phyloP scores from a whole-genome alignment of 371 early-diverging fungal genomes.

The Mortierella sp. region DNA sequence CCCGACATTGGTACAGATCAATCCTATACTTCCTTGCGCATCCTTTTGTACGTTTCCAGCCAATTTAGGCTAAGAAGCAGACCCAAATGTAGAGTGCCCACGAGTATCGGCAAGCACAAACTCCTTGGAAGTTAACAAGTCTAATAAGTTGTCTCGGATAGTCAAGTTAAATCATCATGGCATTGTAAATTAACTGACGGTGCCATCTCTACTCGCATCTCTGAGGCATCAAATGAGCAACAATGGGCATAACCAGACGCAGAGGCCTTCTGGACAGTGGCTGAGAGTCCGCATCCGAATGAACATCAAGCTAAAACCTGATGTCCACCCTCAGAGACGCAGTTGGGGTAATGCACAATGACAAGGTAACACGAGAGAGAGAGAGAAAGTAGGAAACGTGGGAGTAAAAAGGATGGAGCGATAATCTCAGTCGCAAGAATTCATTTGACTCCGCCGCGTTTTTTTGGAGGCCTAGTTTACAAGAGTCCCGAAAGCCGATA shows the following conservation, averaged over 20 bases:
- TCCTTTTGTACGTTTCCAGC: conserved; percentile 16
- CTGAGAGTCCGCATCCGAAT: conserved; percentile 26
- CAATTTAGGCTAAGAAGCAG: conserved; percentile 13
- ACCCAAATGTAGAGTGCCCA: conserved; percentile 13
- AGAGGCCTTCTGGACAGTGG: too few species aligned
- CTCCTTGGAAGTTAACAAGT: conserved; percentile 19
- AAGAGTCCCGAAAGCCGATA: too few species aligned
- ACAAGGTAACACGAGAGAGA: too few species aligned
- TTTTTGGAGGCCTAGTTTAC: too few species aligned
- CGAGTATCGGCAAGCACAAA: conserved; percentile 12
- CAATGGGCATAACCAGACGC: too few species aligned
- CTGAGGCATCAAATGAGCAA: conserved; percentile 31
- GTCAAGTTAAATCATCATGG: background rate
- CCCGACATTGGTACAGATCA: conserved; percentile 9
- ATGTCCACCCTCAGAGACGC: conserved; percentile 27
- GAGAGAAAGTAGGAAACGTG: too few species aligned
- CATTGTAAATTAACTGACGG: background rate
- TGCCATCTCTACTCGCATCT: conserved; percentile 18
- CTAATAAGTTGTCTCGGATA: background rate
- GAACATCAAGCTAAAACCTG: conserved; percentile 3
- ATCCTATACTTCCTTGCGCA: conserved; percentile 5
- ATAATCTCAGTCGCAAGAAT: too few species aligned
- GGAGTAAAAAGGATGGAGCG: too few species aligned
- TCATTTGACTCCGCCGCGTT: too few species aligned
- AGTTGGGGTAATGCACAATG: conserved; percentile 7